phyloP scores from a whole-genome alignment of 139 green algal genomes.

The Chlorella vulgaris region DNA sequence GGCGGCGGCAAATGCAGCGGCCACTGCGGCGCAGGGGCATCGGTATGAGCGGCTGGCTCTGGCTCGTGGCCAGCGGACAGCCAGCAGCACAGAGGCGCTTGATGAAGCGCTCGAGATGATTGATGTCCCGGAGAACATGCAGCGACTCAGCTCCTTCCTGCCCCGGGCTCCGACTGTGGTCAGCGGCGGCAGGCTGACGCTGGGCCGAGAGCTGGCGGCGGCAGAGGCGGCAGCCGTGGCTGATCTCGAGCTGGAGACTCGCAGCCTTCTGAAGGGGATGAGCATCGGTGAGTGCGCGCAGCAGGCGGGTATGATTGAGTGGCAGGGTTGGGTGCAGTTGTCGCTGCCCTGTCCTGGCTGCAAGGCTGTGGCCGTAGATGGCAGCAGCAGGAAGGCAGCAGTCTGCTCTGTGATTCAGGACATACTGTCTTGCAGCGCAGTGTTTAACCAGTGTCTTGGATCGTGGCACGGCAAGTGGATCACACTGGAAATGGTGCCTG shows the following conservation, averaged over 20 bases:
- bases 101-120: constrained; percentile 13
- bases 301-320: no score
- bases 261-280: constrained; percentile 38
- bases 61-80: not conserved
- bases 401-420: no score
- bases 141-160: constrained; percentile 25
- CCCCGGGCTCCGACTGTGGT: not conserved
- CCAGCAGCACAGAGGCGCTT: not conserved
- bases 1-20: not conserved
- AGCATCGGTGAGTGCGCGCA: constrained; percentile 14
- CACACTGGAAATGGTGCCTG: no score
- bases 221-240: not conserved
- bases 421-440: no score
- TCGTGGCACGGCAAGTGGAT: no score
- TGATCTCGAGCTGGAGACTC: constrained; percentile 14
- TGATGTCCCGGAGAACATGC: constrained; percentile 31
- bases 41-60: constrained; percentile 13
- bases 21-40: constrained; percentile 10
- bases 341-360: not conserved
- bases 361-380: no score
- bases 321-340: not conserved
- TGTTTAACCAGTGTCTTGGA: no score
- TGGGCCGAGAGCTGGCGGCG: constrained; percentile 6
- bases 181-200: not conserved
- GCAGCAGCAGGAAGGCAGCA: no score